phyloP scores from a whole-genome alignment of 495 filamentous ascomycete genomes.

The Recurvomyces mirabilis region DNA sequence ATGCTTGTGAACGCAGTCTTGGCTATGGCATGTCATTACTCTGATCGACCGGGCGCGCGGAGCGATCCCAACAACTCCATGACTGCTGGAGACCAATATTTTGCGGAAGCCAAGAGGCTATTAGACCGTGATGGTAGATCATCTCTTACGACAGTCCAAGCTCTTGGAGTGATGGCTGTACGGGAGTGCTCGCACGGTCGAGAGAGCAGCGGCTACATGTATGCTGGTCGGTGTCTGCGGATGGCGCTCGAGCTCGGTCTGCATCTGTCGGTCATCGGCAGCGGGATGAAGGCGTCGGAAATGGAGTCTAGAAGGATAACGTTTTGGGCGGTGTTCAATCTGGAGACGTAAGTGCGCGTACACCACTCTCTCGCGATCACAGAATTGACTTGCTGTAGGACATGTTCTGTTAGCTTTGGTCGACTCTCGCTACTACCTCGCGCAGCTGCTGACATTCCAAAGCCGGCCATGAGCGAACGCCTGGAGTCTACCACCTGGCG shows the following conservation, averaged over 20 bases:
- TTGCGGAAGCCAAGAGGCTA: conserved; percentile 51
- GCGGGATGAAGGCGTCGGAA: conserved; percentile 32
- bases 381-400: conserved; percentile 36
- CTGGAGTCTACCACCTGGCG: conserved; percentile 46
- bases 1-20: conserved; percentile 67
- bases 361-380: neutral
- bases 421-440: conserved; percentile 51
- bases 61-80: conserved; percentile 47
- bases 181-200: conserved; percentile 26
- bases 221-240: conserved; percentile 53
- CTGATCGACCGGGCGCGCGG: conserved; percentile 50
- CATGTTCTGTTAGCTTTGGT: conserved; percentile 53
- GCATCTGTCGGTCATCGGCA: conserved; percentile 40
- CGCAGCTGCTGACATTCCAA: conserved; percentile 43
- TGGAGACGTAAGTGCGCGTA: conserved; percentile 47
- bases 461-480: conserved; percentile 44
- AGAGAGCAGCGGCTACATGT: conserved; percentile 57
- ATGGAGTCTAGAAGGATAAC: conserved; percentile 54
- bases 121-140: conserved; percentile 48
- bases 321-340: conserved; percentile 60
- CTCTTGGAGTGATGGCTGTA: conserved; percentile 56
- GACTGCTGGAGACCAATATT: conserved; percentile 64
- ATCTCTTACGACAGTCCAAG: conserved; percentile 63
- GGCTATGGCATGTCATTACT: conserved; percentile 63
- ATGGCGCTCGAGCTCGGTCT: conserved; percentile 57